Evolutionary conservation across 768 basidiomycete species (phyloP).

Genomic region (Termitomyces sp.): DNA sequence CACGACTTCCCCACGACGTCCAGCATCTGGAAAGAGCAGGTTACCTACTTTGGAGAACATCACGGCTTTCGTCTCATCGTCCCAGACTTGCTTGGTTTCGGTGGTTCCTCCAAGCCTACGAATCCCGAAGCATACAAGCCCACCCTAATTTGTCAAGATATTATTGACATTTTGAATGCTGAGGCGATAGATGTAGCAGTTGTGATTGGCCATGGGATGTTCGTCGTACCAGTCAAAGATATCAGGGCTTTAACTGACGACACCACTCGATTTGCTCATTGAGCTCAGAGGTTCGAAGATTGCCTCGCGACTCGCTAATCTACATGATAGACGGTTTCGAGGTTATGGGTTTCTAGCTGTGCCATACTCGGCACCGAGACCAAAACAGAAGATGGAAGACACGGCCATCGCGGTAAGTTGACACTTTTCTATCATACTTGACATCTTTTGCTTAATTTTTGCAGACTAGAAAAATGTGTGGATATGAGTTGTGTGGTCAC

Average conservation of each 20-base stretch:
- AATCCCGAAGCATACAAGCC: constrained; percentile 35
- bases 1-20: constrained; percentile 48
- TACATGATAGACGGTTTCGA: constrained; percentile 33
- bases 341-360: constrained; percentile 39
- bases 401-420: constrained; percentile 20
- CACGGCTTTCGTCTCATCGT: constrained; percentile 42
- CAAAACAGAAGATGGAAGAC: constrained; percentile 23
- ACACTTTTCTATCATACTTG: not conserved
- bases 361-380: constrained; percentile 31
- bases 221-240: not conserved
- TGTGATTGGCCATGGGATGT: constrained; percentile 41
- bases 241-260: not conserved
- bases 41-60: constrained; percentile 33
- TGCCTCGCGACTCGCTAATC: constrained; percentile 35
- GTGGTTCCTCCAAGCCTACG: constrained; percentile 43
- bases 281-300: constrained; percentile 34
- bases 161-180: constrained; percentile 39
- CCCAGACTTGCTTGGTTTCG: constrained; percentile 51
- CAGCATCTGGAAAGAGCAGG: constrained; percentile 36
- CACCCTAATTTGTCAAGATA: constrained; percentile 36
- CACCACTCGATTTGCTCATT: not conserved
- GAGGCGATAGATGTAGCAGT: constrained; percentile 33
- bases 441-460: not conserved
- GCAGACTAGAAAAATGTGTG: constrained; percentile 30
- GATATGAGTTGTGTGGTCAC: constrained; percentile 37